Percentiles rank a stretch among this genome's conserved stretches.
phyloP scores from a whole-genome alignment of 805 yeast genomes.

The Kuraishia piskuri region DNA sequence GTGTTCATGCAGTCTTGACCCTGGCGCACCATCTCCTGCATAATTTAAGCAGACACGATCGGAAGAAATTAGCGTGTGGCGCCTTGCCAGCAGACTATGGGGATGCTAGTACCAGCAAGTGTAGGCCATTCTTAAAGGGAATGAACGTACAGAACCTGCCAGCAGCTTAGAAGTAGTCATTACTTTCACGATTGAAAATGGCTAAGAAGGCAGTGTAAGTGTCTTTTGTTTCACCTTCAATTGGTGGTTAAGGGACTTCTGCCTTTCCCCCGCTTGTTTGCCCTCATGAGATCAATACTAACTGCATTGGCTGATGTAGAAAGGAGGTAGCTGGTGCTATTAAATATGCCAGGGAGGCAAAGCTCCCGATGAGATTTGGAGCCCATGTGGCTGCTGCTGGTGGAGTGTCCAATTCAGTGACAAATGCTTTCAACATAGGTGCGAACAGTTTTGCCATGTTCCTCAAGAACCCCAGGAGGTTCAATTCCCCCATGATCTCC shows the following conservation, averaged over 20 bases:
- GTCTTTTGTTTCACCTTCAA: background rate
- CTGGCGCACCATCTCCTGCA: background rate
- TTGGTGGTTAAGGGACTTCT: background rate
- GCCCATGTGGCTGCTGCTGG: slow-evolving; percentile 86
- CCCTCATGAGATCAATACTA: background rate
- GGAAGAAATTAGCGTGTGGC: background rate
- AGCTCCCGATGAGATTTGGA: slow-evolving; percentile 57
- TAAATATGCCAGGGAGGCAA: slow-evolving; percentile 32
- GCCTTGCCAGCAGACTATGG: background rate
- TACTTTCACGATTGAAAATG: background rate
- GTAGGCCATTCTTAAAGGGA: background rate
- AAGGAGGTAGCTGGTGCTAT: slow-evolving; percentile 5
- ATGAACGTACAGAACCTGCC: background rate
- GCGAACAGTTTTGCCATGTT: slow-evolving; percentile 88
- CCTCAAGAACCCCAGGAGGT: slow-evolving; percentile 80
- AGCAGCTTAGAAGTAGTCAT: background rate
- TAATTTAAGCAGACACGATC: background rate
- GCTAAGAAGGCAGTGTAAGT: background rate
- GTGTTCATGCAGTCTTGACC: too few species aligned
- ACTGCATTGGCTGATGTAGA: background rate
- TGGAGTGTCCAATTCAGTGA: slow-evolving; percentile 37
- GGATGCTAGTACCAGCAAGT: background rate
- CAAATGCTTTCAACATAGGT: slow-evolving; percentile 38
- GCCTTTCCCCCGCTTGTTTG: background rate
- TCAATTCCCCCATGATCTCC: slow-evolving; percentile 77